Evolutionary conservation across 2,329 filamentous ascomycete species (phyloP), one percentile per base, ranked within the genome.

Genomic region (Aspergillus novoparasiticus): DNA sequence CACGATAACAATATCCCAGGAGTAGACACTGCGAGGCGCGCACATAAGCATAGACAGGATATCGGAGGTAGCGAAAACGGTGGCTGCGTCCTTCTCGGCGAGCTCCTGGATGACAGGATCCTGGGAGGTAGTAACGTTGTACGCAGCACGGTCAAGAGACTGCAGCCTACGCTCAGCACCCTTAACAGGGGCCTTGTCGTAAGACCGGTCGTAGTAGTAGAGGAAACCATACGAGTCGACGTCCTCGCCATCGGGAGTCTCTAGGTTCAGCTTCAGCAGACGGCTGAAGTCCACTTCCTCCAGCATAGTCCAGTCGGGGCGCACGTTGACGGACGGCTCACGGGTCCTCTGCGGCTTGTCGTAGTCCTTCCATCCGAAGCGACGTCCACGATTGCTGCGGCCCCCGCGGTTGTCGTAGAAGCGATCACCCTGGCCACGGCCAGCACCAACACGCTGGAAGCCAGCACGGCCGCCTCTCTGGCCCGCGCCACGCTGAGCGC

Each of bases 1-100:
- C 67, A 93, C 85, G 75, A 99, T 96, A 76, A 99, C 90, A 73
- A 99, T 90, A 80, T 99, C 95, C 95, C 95, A 99, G 50, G 94
- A 94, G 85, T 98, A 98, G 67, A 99, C 92, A 62, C 93, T 97
- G 74, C 96, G 92, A 64, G 95, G 92, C 58, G 95, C 89, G 82
- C 95, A 99, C 95, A 99, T 99, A 73, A 99, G 90, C 93, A 97
- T 98, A 69, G 94, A 98, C 64, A 99, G 88, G 73, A 99, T 94
- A 82, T 90, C 97, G 80, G 97, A 94, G 51, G 95, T 97, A 67
- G 95, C 93, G 76, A 98, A 99, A 75, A 99, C 94, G 71, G 92
- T 95, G 54, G 94, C 95, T 82, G 97, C 94, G 75, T 96, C 89
- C 84, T 94, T 96, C 73, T 98, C 94, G 67, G 95, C 92, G 61